Evolutionary conservation across 1,284 basidiomycete genomes (phyloP).

Genomic region (Jaminaea rosea): DNA sequence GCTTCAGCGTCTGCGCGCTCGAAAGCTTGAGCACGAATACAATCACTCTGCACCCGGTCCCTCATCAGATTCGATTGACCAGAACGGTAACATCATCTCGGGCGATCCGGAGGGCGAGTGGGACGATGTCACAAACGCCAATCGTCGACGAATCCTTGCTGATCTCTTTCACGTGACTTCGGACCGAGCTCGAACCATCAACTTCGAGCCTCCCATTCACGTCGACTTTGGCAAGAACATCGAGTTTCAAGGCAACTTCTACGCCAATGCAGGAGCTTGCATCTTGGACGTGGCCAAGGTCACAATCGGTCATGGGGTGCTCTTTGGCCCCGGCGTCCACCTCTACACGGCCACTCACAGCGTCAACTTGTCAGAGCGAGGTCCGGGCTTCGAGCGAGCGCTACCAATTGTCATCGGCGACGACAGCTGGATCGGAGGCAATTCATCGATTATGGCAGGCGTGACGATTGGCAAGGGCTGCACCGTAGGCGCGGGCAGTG

Average conservation of each 20-base stretch:
- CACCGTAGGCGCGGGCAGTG: conserved; percentile 51
- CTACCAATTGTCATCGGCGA: conserved; percentile 27
- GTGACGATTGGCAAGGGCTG: conserved; percentile 51
- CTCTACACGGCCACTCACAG: conserved; percentile 33
- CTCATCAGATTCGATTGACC: no score
- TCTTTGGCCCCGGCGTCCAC: conserved; percentile 29
- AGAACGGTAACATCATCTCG: no score
- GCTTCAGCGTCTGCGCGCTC: no score
- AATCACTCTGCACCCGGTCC: no score
- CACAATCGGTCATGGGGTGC: conserved; percentile 21
- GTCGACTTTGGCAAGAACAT: conserved; percentile 38
- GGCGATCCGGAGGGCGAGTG: no score
- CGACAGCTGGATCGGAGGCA: conserved; percentile 35
- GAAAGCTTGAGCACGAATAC: no score
- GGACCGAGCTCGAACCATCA: no score
- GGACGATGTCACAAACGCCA: no score
- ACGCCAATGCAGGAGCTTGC: conserved; percentile 27
- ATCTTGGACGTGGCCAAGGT: conserved; percentile 32
- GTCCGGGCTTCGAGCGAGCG: conserved; percentile 24
- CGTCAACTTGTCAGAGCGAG: conserved; percentile 22
- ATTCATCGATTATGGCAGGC: no score
- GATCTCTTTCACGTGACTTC: no score
- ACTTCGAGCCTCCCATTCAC: no score
- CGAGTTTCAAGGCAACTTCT: conserved; percentile 28
- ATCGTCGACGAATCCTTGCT: no score